A percentile compares a stretch with the other conserved stretches of the same genome.
Conservation (phyloP, 139 green algal species). For the Tetradesmus obliquus region DNA sequence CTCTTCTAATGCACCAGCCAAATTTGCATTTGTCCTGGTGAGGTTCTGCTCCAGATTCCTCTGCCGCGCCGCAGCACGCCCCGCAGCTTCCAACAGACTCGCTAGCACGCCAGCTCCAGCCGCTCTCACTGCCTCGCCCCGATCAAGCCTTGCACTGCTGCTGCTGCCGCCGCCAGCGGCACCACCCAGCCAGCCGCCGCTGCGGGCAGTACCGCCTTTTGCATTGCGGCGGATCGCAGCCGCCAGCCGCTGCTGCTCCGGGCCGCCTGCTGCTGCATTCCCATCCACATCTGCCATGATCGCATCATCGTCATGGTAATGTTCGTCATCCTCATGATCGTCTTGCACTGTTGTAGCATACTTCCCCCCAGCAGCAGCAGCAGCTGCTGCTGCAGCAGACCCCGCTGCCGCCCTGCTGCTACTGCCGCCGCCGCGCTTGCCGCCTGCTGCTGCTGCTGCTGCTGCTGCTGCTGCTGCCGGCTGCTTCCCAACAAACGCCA, state of each 20-base stretch:
- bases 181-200: conserved; percentile 43
- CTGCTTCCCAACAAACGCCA: conserved; percentile 67
- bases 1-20: conserved; percentile 42
- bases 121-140: not conserved
- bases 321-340: conserved; percentile 70
- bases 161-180: conserved; percentile 7
- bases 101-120: conserved; percentile 61
- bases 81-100: conserved; percentile 62
- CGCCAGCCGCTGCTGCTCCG: not conserved
- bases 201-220: not conserved
- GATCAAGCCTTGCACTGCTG: too few relatives aligned
- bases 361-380: not conserved
- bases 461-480: conserved; percentile 22
- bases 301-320: conserved; percentile 13
- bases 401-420: not conserved
- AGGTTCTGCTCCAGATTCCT: conserved; percentile 49
- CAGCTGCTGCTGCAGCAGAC: conserved; percentile 10
- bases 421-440: not conserved
- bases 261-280: not conserved
- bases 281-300: not conserved
- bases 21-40: conserved; percentile 8
- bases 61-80: conserved; percentile 57
- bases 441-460: not conserved
- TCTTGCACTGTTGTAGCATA: conserved; percentile 36
- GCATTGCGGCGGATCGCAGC: not conserved